A percentile compares a stretch with the other conserved stretches of the same genome.
These are phyloP conservation scores for Fusarium nodosum DNA, from an alignment of 2,329 filamentous ascomycete species.

Conservation along the genomic window DNA sequence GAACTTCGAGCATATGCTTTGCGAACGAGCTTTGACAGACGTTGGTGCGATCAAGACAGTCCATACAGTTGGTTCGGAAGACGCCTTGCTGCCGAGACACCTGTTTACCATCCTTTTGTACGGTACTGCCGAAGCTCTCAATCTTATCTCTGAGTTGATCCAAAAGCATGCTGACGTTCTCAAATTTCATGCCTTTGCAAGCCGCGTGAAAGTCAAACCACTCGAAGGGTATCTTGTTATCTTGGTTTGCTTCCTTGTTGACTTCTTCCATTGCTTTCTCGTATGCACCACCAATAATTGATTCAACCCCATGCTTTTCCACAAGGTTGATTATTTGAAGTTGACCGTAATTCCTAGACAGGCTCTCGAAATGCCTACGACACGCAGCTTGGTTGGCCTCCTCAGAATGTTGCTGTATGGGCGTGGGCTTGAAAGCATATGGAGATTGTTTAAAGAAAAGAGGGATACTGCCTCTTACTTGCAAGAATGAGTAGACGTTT, in stretches of 20 bases:
- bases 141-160: conserved; percentile 77
- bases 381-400: conserved; percentile 85
- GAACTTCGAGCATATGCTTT: conserved; percentile 82
- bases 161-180: conserved; percentile 88
- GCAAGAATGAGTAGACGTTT: conserved; percentile 85
- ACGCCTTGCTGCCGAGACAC: conserved; percentile 75
- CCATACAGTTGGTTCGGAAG: conserved; percentile 98
- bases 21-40: conserved; percentile 94
- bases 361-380: conserved; percentile 79
- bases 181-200: conserved; percentile 97
- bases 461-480: conserved; percentile 91
- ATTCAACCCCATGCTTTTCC: conserved; percentile 88
- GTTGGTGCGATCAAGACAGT: conserved; percentile 95
- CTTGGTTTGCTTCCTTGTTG: conserved; percentile 71
- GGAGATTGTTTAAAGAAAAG: conserved; percentile 96
- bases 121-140: conserved; percentile 78
- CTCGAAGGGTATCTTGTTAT: conserved; percentile 71
- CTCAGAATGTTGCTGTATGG: conserved; percentile 83
- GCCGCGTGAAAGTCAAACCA: conserved; percentile 98
- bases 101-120: conserved; percentile 63
- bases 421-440: conserved; percentile 91
- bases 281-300: conserved; percentile 82
- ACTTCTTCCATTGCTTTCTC: conserved; percentile 75
- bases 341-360: conserved; percentile 78
- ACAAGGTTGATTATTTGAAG: conserved; percentile 87